These are phyloP conservation scores for Pseudonectria buxi DNA, from an alignment of 2,329 filamentous ascomycete genomes.

Conservation along the genomic window DNA sequence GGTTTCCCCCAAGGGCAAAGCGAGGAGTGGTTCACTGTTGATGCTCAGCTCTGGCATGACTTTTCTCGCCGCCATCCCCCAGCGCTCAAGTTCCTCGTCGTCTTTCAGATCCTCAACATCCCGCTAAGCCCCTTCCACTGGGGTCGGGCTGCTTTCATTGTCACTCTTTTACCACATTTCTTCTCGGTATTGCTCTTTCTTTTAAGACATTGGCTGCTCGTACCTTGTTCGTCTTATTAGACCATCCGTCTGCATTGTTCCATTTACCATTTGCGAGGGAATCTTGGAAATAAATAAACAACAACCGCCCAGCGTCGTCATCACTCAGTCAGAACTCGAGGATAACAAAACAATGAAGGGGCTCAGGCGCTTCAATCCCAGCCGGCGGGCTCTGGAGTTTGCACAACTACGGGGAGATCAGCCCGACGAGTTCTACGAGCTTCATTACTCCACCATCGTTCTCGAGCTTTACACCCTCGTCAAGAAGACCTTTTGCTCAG, in stretches of 20 bases:
- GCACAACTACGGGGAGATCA: slow-evolving; percentile 6
- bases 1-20: slow-evolving; percentile 15
- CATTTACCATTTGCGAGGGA: too few species aligned
- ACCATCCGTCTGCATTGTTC: not conserved
- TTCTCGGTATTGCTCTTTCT: slow-evolving; percentile 1
- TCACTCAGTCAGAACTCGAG: too few species aligned
- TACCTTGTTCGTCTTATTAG: not conserved
- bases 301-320: too few species aligned
- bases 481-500: slow-evolving; percentile 13
- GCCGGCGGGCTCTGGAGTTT: slow-evolving; percentile 13
- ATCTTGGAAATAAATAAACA: too few species aligned
- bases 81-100: slow-evolving; percentile 12
- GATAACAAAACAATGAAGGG: slow-evolving; percentile 8
- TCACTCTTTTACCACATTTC: slow-evolving; percentile 14
- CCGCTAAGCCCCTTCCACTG: slow-evolving; percentile 12
- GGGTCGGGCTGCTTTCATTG: slow-evolving; percentile 3
- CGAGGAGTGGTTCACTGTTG: slow-evolving; percentile 18
- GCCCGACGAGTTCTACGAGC: slow-evolving; percentile 17
- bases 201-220: slow-evolving; percentile 1
- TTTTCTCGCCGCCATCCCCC: slow-evolving; percentile 20
- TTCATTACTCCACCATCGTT: slow-evolving; percentile 14
- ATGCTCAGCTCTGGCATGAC: slow-evolving; percentile 24
- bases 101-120: slow-evolving; percentile 21
- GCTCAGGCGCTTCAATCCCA: slow-evolving; percentile 9
- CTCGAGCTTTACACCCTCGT: slow-evolving; percentile 18